These are phyloP conservation scores for Tolypocladium sp. DNA, from an alignment of 2,329 filamentous ascomycete species.

Conservation along the genomic window DNA sequence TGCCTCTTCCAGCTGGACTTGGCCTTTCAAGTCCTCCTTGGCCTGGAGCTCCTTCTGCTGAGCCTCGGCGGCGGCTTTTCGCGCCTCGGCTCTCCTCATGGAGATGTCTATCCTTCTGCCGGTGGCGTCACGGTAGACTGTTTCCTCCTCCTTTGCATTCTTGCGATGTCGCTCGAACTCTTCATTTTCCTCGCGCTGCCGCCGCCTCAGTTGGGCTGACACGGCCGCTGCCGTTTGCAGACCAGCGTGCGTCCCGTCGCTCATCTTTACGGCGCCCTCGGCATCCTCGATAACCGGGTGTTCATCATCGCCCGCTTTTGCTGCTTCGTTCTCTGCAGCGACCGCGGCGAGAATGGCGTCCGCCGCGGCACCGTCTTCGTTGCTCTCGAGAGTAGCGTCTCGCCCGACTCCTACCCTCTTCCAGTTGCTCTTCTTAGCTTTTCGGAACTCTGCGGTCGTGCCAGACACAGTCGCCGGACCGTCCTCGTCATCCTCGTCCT, in stretches of 20 bases:
- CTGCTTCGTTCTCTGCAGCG: slow-evolving; percentile 55
- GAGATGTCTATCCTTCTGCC: slow-evolving; percentile 89
- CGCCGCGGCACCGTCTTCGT: slow-evolving; percentile 45
- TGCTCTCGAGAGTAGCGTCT: slow-evolving; percentile 13
- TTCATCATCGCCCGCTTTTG: slow-evolving; percentile 37
- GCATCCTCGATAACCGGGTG: slow-evolving; percentile 35
- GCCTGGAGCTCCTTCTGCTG: slow-evolving; percentile 63
- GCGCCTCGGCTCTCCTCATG: slow-evolving; percentile 80
- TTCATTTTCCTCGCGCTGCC: slow-evolving; percentile 54
- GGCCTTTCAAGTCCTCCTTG: slow-evolving; percentile 66
- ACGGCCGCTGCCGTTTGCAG: slow-evolving; percentile 79
- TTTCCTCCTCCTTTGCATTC: slow-evolving; percentile 55
- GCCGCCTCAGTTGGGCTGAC: slow-evolving; percentile 55
- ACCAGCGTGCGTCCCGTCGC: slow-evolving; percentile 78
- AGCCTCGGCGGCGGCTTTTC: slow-evolving; percentile 54
- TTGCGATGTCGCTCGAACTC: slow-evolving; percentile 36
- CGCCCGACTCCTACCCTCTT: slow-evolving; percentile 51
- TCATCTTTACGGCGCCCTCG: slow-evolving; percentile 58
- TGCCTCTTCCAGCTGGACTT: slow-evolving; percentile 68
- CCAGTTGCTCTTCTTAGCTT: slow-evolving; percentile 73
- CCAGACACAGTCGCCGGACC: slow-evolving; percentile 38
- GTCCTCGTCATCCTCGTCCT: slow-evolving; percentile 48
- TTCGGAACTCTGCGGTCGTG: slow-evolving; percentile 55
- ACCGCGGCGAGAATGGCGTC: slow-evolving; percentile 70
- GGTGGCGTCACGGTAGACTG: slow-evolving; percentile 90